Evolutionary conservation across 1,139 yeast species (phyloP).

Genomic region (Kluyveromyces marxianus): DNA sequence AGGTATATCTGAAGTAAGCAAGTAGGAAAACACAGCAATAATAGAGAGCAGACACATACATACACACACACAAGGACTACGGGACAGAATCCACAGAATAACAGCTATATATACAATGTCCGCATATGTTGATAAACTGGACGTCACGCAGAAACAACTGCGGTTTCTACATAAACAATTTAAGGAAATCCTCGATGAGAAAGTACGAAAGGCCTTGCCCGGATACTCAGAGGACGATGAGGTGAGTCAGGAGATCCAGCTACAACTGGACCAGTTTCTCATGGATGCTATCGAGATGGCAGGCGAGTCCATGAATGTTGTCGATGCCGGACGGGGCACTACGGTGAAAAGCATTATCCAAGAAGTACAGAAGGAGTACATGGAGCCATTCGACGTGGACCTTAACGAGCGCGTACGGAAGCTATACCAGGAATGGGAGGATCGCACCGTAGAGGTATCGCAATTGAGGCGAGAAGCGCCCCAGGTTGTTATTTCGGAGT

Average conservation of each 20-base stretch:
- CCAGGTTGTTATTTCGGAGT: conserved; percentile 22
- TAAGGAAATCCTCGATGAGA: conserved; percentile 20
- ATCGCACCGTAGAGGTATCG: conserved; percentile 47
- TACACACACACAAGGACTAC: too few species aligned
- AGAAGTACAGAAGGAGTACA: conserved; percentile 27
- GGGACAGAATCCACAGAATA: too few species aligned
- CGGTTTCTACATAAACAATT: conserved; percentile 25
- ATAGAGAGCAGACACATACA: too few species aligned
- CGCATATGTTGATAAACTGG: conserved; percentile 14
- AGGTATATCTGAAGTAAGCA: too few species aligned
- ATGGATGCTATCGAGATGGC: conserved; percentile 46
- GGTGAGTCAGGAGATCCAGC: conserved; percentile 32
- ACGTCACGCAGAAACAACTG: conserved; percentile 23
- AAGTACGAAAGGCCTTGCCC: conserved; percentile 17
- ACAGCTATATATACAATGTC: neutral
- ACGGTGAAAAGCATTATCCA: conserved; percentile 12
- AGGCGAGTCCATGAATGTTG: conserved; percentile 41
- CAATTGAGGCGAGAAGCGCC: conserved; percentile 50
- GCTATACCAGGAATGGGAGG: conserved; percentile 48
- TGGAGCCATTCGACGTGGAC: conserved; percentile 58
- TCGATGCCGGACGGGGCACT: conserved; percentile 22
- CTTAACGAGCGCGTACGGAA: conserved; percentile 48
- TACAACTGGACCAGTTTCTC: conserved; percentile 39
- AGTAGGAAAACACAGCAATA: too few species aligned
- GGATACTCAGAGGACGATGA: conserved; percentile 7